Conservation (phyloP, 768 basidiomycete species). For the Cystofilobasidium bisporidii region DNA sequence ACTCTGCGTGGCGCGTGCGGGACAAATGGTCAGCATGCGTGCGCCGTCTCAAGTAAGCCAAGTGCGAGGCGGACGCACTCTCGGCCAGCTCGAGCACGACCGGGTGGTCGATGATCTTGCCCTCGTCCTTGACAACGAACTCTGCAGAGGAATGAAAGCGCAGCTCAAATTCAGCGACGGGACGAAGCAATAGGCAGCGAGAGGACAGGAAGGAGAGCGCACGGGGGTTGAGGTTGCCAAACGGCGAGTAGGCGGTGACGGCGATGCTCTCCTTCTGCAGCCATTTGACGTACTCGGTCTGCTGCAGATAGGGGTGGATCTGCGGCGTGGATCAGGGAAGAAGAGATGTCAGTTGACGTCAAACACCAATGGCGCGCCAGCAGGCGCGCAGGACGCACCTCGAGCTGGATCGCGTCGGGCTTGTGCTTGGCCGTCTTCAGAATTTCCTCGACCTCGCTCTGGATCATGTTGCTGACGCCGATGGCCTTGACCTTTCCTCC, state of each 20-base stretch:
- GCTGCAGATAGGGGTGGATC: conserved; percentile 24
- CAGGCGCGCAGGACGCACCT: conserved; percentile 5
- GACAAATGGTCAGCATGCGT: neutral
- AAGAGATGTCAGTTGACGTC: too few species aligned
- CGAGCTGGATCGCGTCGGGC: conserved; percentile 23
- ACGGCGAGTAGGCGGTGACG: conserved; percentile 23
- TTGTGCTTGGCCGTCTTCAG: conserved; percentile 25
- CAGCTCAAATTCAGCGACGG: too few species aligned
- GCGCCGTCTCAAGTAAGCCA: too few species aligned
- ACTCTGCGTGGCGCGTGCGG: neutral
- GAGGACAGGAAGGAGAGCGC: too few species aligned
- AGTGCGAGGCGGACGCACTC: neutral
- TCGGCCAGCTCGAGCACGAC: conserved; percentile 14
- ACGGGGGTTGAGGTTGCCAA: conserved; percentile 24
- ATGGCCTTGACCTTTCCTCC: conserved; percentile 19
- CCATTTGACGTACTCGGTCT: conserved; percentile 22
- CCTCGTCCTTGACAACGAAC: conserved; percentile 13
- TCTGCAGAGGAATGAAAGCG: too few species aligned
- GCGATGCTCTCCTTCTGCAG: conserved; percentile 17
- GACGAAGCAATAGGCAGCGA: neutral
- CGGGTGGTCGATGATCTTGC: conserved; percentile 23
- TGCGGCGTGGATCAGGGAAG: neutral
- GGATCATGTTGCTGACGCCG: conserved; percentile 21
- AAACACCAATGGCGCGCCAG: too few species aligned
- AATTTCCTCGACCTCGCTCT: conserved; percentile 24